These are phyloP conservation scores for Garcia nutans DNA, from an alignment of 345 rosid species.

Conservation along the genomic window DNA sequence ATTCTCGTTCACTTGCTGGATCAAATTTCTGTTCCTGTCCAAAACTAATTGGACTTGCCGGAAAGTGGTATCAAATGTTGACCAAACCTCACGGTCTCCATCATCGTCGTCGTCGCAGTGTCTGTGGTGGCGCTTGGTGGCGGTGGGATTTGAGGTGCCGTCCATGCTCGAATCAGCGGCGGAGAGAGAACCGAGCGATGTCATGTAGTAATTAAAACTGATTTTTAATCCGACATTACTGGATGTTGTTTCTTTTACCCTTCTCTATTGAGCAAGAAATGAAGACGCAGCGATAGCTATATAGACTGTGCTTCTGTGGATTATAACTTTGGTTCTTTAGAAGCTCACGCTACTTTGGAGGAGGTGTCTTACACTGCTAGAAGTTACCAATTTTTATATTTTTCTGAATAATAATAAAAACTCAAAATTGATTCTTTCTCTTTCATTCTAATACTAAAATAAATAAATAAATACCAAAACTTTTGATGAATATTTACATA, in stretches of 20 bases:
- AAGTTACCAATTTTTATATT: too few relatives aligned
- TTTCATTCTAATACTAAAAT: too few relatives aligned
- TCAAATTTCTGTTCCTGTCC: slow-evolving; percentile 75
- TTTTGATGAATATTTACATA: too few relatives aligned
- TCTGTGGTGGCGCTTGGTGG: slow-evolving; percentile 19
- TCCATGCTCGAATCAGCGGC: slow-evolving; percentile 29
- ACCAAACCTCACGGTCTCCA: slow-evolving; percentile 64
- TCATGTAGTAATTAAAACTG: not conserved
- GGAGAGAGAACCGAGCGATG: slow-evolving; percentile 15
- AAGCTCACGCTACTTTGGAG: slow-evolving; percentile 4
- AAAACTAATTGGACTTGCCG: slow-evolving; percentile 69
- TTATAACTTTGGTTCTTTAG: not conserved
- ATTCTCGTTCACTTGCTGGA: slow-evolving; percentile 86
- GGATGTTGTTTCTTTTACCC: not conserved
- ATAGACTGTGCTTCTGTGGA: not conserved
- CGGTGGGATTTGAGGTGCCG: slow-evolving; percentile 24
- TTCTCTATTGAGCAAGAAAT: not conserved
- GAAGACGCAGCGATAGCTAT: not conserved
- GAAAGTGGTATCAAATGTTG: slow-evolving; percentile 48
- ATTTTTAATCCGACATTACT: not conserved
- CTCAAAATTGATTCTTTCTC: too few relatives aligned
- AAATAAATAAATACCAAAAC: too few relatives aligned
- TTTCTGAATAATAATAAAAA: too few relatives aligned
- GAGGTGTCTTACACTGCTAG: too few relatives aligned
- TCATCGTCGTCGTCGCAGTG: slow-evolving; percentile 33